These are phyloP conservation scores for Zygosaccharomyces bailii DNA, from an alignment of 805 yeast genomes.

Conservation along the genomic window DNA sequence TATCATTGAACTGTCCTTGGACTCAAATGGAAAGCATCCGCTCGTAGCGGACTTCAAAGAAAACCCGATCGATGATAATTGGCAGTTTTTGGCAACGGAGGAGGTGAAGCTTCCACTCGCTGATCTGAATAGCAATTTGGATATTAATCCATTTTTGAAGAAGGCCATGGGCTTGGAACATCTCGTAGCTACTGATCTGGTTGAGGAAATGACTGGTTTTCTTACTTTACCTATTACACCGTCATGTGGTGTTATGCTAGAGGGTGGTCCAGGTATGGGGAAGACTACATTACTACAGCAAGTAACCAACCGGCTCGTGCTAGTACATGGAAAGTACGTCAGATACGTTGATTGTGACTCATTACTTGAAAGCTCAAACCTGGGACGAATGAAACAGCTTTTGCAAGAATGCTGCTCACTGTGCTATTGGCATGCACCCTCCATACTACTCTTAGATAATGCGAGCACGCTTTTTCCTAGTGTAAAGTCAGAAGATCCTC, in stretches of 20 bases:
- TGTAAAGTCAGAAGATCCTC: conserved; percentile 40
- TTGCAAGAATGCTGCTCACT: conserved; percentile 42
- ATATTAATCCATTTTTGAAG: background rate
- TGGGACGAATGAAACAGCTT: conserved; percentile 41
- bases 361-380: conserved; percentile 25
- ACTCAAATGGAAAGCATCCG: conserved; percentile 13
- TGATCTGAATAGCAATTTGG: background rate
- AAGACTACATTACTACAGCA: conserved; percentile 56
- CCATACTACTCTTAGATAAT: conserved; percentile 72
- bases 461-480: conserved; percentile 63
- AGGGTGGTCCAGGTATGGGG: conserved; percentile 82
- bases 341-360: conserved; percentile 54
- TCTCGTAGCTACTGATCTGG: conserved; percentile 3
- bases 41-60: conserved; percentile 7
- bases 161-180: background rate
- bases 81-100: conserved; percentile 7
- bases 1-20: conserved; percentile 17
- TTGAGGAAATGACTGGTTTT: conserved; percentile 7
- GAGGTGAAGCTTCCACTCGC: conserved; percentile 6
- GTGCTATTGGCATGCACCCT: conserved; percentile 75
- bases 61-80: conserved; percentile 3
- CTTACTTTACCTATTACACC: conserved; percentile 22
- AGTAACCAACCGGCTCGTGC: conserved; percentile 38
- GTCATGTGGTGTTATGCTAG: conserved; percentile 51
- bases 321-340: conserved; percentile 40